These are phyloP conservation scores for Verbena officinalis DNA, from an alignment of 257 asterid species.

Conservation along the genomic window DNA sequence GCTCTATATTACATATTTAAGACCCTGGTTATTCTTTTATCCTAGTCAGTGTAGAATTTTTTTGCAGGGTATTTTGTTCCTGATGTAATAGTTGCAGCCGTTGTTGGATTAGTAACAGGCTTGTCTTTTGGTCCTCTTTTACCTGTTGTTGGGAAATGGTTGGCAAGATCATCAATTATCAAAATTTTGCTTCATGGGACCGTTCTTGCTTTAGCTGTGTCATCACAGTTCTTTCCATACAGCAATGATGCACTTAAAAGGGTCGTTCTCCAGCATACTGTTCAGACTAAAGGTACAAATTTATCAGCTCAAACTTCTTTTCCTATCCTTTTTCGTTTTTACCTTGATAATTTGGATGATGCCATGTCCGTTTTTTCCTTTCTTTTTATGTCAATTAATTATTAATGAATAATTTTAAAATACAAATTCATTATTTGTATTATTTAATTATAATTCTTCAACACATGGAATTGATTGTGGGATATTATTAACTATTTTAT, in stretches of 20 bases:
- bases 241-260: slow-evolving; percentile 96
- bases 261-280: slow-evolving; percentile 81
- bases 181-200: slow-evolving; percentile 67
- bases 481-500: too few species aligned
- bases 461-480: too few species aligned
- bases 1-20: neutral
- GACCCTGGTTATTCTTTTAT: slow-evolving; percentile 10
- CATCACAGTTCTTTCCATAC: slow-evolving; percentile 95
- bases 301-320: too few species aligned
- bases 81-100: slow-evolving; percentile 79
- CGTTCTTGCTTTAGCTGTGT: slow-evolving; percentile 75
- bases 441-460: too few species aligned
- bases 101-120: slow-evolving; percentile 81
- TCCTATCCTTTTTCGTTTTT: too few species aligned
- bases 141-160: slow-evolving; percentile 79
- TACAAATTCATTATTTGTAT: too few species aligned
- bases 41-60: slow-evolving; percentile 24
- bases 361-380: slow-evolving; percentile 7
- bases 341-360: neutral
- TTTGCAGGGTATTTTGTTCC: slow-evolving; percentile 89
- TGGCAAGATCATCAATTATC: slow-evolving; percentile 69
- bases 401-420: too few species aligned
- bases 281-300: slow-evolving; percentile 68
- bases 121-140: slow-evolving; percentile 93
- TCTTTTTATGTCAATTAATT: too few species aligned